Evolutionary conservation across 2,329 filamentous ascomycete species (phyloP), one percentile per base, ranked within the genome.

Genomic region (Elsinoe perseae): DNA sequence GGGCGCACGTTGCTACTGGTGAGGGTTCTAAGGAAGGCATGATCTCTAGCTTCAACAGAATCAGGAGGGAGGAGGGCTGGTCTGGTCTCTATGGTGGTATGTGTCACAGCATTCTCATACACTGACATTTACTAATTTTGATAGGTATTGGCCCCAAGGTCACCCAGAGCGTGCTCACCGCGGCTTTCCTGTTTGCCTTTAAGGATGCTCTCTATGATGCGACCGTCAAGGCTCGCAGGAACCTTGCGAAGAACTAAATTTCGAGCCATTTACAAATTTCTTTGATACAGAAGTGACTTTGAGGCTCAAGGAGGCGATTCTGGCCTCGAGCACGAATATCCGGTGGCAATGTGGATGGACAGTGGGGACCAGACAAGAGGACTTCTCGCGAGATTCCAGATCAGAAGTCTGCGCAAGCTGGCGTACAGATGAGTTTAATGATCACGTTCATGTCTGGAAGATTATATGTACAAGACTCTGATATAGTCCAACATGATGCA

Each of bases 151-250:
- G 85, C 20, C 90, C 93, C 64, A 98, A 98, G 80, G 86, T 98
- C 63, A 91, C 90, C 18, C 93, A 98, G 75, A 96, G 91, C 68
- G 93, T 97, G 44, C 80, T 98, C 60, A 98, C 93, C 3, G 93
- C 93, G 4, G 93, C 93, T 2, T 90, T 97, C 73, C 77, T 98
- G 58, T 98, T 98, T 69, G 93, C 91, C 1, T 96, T 98, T 77
- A 98, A 98, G 78, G 93, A 98, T 69, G 88, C 89, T 5, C 80
- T 98, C 4, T 98, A 97, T 69, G 87, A 89, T 65, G 83, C 86
- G 72, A 91, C 84, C 0, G 74, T 92, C 52, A 81, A 77, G 64
- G 80, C 89, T 28, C 79, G 88, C 30, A 53, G 56, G 36, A 57
- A 3, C 6, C 21, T 61, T 18, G 52, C 59, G 3, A 30, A 50